These are phyloP conservation scores for Eimeria praecox DNA, from an alignment of 169 alveolate genomes.

Conservation along the genomic window DNA sequence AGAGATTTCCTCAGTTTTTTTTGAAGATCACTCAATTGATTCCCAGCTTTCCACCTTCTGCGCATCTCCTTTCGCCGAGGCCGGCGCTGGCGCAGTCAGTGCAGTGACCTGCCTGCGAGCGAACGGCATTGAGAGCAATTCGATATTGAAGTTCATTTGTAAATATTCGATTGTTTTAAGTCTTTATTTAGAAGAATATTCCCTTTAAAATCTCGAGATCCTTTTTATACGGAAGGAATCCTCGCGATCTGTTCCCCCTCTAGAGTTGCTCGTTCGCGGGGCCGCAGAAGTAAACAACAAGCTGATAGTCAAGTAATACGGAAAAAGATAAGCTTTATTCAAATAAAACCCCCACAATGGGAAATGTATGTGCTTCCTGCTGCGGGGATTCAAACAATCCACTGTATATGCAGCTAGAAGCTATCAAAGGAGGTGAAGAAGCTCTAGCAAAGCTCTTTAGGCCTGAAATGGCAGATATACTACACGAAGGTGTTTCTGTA, in stretches of 20 bases:
- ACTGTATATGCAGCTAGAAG: conserved; percentile 15
- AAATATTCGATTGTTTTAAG: not conserved
- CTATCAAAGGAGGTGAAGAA: conserved; percentile 22
- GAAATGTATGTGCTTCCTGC: conserved; percentile 34
- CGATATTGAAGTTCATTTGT: not conserved
- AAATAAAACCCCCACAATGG: not conserved
- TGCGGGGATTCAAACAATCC: conserved; percentile 32
- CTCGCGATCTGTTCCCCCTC: not conserved
- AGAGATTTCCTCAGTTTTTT: not conserved
- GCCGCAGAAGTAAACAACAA: not conserved
- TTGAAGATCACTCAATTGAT: not conserved
- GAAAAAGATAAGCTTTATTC: not conserved
- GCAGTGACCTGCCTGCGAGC: conserved; percentile 13
- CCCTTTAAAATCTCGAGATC: not conserved
- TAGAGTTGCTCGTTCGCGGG: not conserved
- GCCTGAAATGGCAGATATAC: conserved; percentile 53
- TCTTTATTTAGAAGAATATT: not conserved
- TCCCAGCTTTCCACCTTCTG: not conserved
- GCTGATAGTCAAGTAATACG: not conserved
- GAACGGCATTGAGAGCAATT: not conserved
- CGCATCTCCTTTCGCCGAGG: not conserved
- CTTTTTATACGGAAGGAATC: not conserved
- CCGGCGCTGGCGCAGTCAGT: conserved; percentile 24
- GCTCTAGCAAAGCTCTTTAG: conserved; percentile 6
- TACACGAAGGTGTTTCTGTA: conserved; percentile 46